Base-by-base conservation (phyloP, 257 asterid genomes). In the Coffea canephora region DNA sequence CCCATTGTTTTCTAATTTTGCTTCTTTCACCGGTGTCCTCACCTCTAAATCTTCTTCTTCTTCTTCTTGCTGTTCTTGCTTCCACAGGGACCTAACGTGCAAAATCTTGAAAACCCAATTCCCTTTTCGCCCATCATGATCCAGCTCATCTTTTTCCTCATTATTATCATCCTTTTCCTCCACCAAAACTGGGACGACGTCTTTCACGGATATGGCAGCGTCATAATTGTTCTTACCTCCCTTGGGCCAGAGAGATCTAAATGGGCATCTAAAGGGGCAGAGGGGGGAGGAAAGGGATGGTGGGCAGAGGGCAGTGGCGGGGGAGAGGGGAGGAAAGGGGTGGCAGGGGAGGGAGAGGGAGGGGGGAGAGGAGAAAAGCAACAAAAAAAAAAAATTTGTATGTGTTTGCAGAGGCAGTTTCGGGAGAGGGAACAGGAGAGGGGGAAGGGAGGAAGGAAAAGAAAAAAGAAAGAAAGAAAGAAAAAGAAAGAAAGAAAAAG, bases 41-140 rank as follows among this genome's bases (percentile, higher is more conserved):
- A 71, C 83, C 79, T 73, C 78, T 70, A 78, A 86, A 34, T 81
- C 90, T 4, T 82, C 81, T n/a, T 62, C 27, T 27, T 27, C 27
- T 27, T 31, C 43, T 2, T 10, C 84, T 19, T 72, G 87, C 76
- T 79, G 70, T 27, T 27, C 70, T 69, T 69, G 71, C 85, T 87
- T 88, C 92, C 94, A 88, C 76, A 89, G 74, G 41, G 97, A 89
- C 80, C 82, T 84, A 69, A 91, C 91, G 52, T 84, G 96, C 87
- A 96, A 75, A 80, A 96, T 88, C 89, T 90, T 91, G 27, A 89
- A 84, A 2, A 92, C 96, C 98, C 98, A 93, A 79, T 85, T 89
- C 69, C 79, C 90, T 27, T 82, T 69, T 43, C 78, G 79, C 81
- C 80, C 89, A 55, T 84, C 89, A 65, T 34, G 79, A 6, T 46